Evolutionary conservation across 2,329 filamentous ascomycete genomes (phyloP).

Genomic region (Colletotrichum sp.): DNA sequence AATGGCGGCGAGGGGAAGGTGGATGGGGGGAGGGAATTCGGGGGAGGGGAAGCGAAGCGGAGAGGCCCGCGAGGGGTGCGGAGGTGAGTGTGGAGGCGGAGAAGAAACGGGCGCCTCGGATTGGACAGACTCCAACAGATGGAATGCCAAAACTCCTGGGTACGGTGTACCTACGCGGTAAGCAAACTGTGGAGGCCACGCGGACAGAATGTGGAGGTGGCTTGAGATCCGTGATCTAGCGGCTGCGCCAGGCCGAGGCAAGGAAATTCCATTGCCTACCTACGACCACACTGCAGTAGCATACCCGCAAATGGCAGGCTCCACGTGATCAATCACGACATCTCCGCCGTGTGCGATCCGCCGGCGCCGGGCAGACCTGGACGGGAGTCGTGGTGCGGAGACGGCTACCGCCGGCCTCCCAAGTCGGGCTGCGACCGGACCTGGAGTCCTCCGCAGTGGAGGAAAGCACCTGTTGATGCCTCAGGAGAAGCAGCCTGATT

Average conservation of each 20-base stretch:
- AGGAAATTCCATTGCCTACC: not conserved
- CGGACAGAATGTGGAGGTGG: not conserved
- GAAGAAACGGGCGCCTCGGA: not conserved
- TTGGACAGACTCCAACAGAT: not conserved
- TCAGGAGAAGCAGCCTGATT: not conserved
- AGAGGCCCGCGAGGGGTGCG: not conserved
- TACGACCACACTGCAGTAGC: not conserved
- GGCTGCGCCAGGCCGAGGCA: not conserved
- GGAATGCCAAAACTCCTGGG: not conserved
- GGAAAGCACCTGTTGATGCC: not conserved
- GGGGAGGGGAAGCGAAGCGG: not conserved
- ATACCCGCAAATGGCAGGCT: too few species aligned
- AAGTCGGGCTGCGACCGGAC: not conserved
- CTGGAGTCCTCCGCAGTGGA: too few species aligned
- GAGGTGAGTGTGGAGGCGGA: conserved; percentile 5
- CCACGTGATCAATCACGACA: not conserved
- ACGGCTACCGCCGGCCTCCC: not conserved
- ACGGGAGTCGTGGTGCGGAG: not conserved
- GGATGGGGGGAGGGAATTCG: not conserved
- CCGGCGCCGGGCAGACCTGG: not conserved
- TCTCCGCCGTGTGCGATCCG: not conserved
- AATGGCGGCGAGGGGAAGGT: not conserved
- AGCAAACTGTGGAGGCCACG: not conserved
- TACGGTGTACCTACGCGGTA: not conserved
- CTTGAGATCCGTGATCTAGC: not conserved